Evolutionary conservation across 306 rosid species (phyloP).

Genomic region (Canavalia gladiata): DNA sequence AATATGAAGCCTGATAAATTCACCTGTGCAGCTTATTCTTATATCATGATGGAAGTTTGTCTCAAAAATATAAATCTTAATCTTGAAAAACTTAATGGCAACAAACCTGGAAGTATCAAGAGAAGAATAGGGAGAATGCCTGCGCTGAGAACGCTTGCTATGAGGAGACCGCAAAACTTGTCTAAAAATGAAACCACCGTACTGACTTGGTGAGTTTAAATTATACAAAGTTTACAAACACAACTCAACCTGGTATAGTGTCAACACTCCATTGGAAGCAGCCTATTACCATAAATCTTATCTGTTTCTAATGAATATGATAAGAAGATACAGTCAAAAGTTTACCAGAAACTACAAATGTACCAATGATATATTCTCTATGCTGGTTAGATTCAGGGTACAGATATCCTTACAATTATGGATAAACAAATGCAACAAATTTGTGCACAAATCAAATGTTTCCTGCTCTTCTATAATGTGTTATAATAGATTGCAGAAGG

Average conservation of each 20-base stretch:
- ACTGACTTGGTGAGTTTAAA: conserved; percentile 85
- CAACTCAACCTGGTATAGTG: conserved; percentile 71
- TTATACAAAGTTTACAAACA: conserved; percentile 58
- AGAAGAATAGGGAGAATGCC: conserved; percentile 99
- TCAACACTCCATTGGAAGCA: conserved; percentile 59
- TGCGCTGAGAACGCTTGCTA: conserved; percentile 99
- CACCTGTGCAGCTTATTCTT: conserved; percentile 81
- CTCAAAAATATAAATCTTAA: conserved; percentile 74
- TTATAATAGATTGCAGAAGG: conserved; percentile 7
- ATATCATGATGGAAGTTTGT: conserved; percentile 68
- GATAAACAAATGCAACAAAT: conserved; percentile 20
- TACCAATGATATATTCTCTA: conserved; percentile 30
- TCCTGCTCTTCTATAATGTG: conserved; percentile 19
- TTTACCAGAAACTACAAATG: conserved; percentile 47
- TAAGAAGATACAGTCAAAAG: conserved; percentile 37
- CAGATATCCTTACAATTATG: conserved; percentile 42
- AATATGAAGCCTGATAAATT: conserved; percentile 61
- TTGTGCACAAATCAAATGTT: conserved; percentile 19
- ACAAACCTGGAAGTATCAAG: conserved; percentile 90
- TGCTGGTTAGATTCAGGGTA: conserved; percentile 30
- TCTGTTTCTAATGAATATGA: conserved; percentile 48
- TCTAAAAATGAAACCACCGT: conserved; percentile 98
- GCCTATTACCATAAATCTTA: conserved; percentile 49
- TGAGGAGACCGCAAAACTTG: conserved; percentile 99
- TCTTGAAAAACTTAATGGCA: conserved; percentile 55